Percentiles rank a stretch among this genome's conserved stretches.
Evolutionary conservation across 1,284 basidiomycete species (phyloP).

Genomic region (Violaceomyces palustris): DNA sequence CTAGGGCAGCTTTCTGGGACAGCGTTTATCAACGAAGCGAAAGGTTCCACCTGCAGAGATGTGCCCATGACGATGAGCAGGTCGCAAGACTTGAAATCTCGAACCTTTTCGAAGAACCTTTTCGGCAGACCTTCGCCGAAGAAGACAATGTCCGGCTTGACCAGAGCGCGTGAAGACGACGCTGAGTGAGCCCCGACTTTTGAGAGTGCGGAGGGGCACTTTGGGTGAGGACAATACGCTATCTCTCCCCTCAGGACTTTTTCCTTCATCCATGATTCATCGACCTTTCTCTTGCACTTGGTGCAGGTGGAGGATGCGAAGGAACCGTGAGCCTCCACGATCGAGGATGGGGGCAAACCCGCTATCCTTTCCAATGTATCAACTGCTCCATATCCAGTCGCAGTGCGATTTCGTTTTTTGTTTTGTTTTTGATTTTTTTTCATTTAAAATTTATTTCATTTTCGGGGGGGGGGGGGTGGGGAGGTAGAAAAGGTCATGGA

Average conservation of each 20-base stretch:
- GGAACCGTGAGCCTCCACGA: constrained; percentile 91
- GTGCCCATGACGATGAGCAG: constrained; percentile 89
- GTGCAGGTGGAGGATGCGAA: constrained; percentile 46
- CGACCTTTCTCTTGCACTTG: constrained; percentile 27
- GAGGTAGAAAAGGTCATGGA: too few relatives aligned
- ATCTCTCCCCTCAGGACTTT: constrained; percentile 35
- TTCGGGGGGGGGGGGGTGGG: too few relatives aligned
- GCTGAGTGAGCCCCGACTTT: constrained; percentile 3
- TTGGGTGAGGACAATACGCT: constrained; percentile 31
- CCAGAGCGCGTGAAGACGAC: constrained; percentile 28
- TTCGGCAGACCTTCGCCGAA: constrained; percentile 49
- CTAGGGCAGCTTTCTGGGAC: constrained; percentile 55
- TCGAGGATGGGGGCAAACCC: constrained; percentile 67
- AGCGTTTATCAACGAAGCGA: constrained; percentile 57
- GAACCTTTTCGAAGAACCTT: constrained; percentile 40
- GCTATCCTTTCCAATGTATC: constrained; percentile 86
- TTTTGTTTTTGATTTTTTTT: too few relatives aligned
- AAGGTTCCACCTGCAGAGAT: constrained; percentile 66
- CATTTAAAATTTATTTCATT: too few relatives aligned
- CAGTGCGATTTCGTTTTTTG: too few relatives aligned
- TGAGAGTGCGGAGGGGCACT: constrained; percentile 19
- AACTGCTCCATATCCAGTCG: too few relatives aligned
- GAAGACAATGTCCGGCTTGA: constrained; percentile 53
- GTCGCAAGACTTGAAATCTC: constrained; percentile 62
- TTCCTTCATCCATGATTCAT: constrained; percentile 32